Evolutionary conservation across 495 filamentous ascomycete species (phyloP).

Genomic region (Rhizodiscina lignyota): DNA sequence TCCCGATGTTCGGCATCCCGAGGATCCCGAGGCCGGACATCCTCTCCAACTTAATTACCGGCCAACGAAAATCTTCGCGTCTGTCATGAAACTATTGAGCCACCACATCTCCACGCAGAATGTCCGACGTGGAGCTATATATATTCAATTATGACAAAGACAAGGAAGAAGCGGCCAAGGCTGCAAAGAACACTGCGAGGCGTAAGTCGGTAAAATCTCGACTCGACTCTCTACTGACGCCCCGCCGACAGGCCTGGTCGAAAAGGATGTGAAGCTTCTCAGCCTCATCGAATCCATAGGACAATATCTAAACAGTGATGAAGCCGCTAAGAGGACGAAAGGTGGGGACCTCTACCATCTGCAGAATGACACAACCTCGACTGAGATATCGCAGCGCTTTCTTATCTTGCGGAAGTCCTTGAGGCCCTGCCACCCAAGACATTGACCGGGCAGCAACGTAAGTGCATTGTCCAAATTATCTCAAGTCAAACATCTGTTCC

Average conservation of each 20-base stretch:
- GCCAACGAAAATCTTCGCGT: no score
- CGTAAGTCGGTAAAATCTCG: slow-evolving; percentile 24
- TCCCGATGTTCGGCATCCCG: no score
- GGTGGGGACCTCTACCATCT: slow-evolving; percentile 7
- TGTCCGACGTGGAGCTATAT: slow-evolving; percentile 49
- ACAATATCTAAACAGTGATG: slow-evolving; percentile 57
- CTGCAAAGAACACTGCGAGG: slow-evolving; percentile 40
- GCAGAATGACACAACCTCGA: not conserved
- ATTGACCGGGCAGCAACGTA: slow-evolving; percentile 48
- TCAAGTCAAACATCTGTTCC: no score
- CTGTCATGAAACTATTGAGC: no score
- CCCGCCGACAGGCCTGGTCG: slow-evolving; percentile 35
- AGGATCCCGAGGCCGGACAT: no score
- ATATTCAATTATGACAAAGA: slow-evolving; percentile 48
- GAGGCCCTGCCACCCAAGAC: slow-evolving; percentile 36
- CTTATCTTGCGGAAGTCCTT: slow-evolving; percentile 52
- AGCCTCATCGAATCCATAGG: slow-evolving; percentile 50
- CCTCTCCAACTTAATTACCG: no score
- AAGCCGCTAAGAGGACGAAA: slow-evolving; percentile 43
- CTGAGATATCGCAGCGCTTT: slow-evolving; percentile 32
- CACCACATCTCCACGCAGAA: slow-evolving; percentile 12
- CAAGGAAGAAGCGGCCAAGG: slow-evolving; percentile 39
- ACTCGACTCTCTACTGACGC: no score
- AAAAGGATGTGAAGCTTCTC: slow-evolving; percentile 43
- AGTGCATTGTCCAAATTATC: no score